Conservation (phyloP, 352 stramenopile genomes). For the Saprolegnia diclina region DNA sequence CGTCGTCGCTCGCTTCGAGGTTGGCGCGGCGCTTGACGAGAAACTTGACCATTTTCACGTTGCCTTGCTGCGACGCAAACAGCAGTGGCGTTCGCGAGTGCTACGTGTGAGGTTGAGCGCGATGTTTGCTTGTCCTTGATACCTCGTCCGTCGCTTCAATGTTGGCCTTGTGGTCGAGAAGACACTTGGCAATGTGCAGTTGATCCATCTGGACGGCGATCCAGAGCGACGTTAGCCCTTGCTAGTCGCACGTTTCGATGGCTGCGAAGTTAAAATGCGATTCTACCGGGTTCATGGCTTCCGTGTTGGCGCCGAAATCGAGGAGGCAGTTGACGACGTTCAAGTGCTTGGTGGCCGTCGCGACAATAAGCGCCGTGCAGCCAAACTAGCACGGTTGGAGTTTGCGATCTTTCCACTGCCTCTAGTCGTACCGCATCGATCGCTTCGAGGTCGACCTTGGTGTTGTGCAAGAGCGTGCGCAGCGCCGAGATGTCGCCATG, state of each 20-base stretch:
- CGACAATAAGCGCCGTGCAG: conserved; percentile 6
- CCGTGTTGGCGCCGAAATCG: conserved; percentile 16
- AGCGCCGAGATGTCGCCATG: conserved; percentile 23
- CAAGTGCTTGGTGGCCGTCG: conserved; percentile 16
- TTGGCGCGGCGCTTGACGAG: conserved; percentile 14
- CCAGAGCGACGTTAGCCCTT: conserved; percentile 10
- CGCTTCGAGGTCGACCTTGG: conserved; percentile 15
- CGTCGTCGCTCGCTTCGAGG: conserved; percentile 20
- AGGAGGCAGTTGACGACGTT: conserved; percentile 24
- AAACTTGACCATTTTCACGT: conserved; percentile 25
- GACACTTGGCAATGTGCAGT: conserved; percentile 26
- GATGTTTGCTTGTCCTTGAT: neutral
- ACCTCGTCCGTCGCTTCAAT: conserved; percentile 25
- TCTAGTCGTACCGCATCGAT: conserved; percentile 5
- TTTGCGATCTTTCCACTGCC: neutral
- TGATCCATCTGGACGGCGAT: conserved; percentile 24
- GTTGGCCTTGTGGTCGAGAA: conserved; percentile 19
- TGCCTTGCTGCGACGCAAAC: conserved; percentile 10
- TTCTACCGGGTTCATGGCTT: conserved; percentile 21
- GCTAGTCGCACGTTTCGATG: neutral
- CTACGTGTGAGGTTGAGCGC: neutral
- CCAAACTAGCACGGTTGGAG: conserved; percentile 7
- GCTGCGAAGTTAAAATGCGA: neutral
- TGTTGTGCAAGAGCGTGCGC: conserved; percentile 13
- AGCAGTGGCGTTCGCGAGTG: conserved; percentile 18